Conservation (phyloP, 192 early-diverging fungal species). For the Umbelopsis ramanniana region DNA sequence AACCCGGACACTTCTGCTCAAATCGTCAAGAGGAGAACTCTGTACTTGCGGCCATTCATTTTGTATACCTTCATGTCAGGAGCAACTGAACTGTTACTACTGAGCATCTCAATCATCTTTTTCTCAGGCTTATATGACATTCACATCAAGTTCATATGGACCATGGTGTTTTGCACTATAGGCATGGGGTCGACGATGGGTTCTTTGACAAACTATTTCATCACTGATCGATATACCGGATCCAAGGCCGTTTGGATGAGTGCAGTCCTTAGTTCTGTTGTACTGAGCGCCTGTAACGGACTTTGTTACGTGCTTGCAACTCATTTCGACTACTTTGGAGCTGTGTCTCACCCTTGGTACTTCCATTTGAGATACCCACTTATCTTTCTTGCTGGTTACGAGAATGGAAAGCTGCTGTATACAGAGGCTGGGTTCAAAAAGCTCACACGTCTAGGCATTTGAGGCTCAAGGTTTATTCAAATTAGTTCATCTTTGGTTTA, state of each 20-base stretch:
- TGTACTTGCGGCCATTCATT: conserved; percentile 25
- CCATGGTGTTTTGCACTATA: conserved; percentile 26
- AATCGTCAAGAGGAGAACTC: conserved; percentile 12
- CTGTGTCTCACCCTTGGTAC: conserved; percentile 1
- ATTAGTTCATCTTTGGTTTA: too few species aligned
- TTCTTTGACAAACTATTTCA: conserved; percentile 13
- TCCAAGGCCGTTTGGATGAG: neutral
- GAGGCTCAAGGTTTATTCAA: neutral
- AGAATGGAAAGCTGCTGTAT: conserved; percentile 9
- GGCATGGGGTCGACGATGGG: conserved; percentile 20
- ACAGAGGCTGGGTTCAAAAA: conserved; percentile 20
- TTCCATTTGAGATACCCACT: conserved; percentile 24
- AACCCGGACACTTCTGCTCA: neutral
- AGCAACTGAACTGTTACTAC: conserved; percentile 2
- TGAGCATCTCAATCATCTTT: conserved; percentile 11
- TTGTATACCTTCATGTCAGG: conserved; percentile 23
- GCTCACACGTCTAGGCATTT: conserved; percentile 9
- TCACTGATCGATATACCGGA: conserved; percentile 17
- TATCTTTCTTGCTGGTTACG: conserved; percentile 16
- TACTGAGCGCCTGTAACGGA: conserved; percentile 21
- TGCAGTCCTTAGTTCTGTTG: conserved; percentile 3
- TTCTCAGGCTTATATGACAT: conserved; percentile 15
- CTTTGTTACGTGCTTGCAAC: conserved; percentile 15
- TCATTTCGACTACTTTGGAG: conserved; percentile 27
- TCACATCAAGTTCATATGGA: conserved; percentile 21